Conservation (phyloP, 345 rosid species). For the Eucalyptus regnans region DNA sequence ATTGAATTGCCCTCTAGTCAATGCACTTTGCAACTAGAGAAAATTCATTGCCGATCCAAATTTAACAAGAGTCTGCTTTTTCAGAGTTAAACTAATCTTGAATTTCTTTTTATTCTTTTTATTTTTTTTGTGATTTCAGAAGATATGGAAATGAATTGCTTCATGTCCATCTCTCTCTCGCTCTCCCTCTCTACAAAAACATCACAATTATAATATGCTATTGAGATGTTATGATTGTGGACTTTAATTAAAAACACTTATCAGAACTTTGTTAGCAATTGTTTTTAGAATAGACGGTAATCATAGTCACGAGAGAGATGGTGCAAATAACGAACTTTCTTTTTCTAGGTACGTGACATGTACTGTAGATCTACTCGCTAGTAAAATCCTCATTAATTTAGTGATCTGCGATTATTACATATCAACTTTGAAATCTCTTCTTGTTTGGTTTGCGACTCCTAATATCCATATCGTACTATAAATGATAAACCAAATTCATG, state of each 20-base stretch:
- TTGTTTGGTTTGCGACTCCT: neutral
- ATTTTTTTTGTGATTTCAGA: neutral
- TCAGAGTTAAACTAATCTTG: neutral
- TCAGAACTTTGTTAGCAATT: neutral
- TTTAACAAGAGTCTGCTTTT: neutral
- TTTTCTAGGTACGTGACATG: neutral
- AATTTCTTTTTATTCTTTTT: neutral
- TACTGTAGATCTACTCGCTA: neutral
- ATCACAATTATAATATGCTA: neutral
- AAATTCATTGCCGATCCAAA: neutral
- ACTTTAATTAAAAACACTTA: neutral
- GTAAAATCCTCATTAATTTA: neutral
- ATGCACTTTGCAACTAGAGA: neutral
- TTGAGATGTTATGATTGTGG: neutral
- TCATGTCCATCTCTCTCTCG: neutral
- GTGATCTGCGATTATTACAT: neutral
- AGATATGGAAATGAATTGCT: neutral
- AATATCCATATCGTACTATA: neutral
- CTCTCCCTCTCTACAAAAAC: neutral
- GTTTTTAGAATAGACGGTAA: neutral
- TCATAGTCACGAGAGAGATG: neutral
- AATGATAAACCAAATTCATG: neutral
- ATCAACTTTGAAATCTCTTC: neutral
- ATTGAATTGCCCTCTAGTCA: no score
- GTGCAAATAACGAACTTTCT: neutral